Base-by-base conservation (phyloP, 106 monocot species). In the Allium sativum region DNA sequence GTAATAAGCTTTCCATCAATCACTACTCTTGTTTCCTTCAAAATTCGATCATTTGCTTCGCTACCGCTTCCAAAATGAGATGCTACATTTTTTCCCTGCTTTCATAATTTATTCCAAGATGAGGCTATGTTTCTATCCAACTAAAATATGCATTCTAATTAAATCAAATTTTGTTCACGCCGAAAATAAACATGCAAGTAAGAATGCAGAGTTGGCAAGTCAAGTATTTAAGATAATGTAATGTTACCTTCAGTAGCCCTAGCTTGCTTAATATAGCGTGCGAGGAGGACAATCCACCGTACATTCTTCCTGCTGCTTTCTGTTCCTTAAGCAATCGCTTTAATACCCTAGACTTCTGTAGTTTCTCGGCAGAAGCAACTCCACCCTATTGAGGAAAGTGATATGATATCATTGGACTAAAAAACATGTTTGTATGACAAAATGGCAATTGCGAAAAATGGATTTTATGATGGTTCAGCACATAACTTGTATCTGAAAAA, bases 1-100 rank as follows among this genome's bases (percentile, higher is more conserved):
- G 95, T 95, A n/a, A 95, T 95, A 10, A 90, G 44, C 18, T 86
- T 90, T 60, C 90, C 95, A 75, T 95, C 95, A 68, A 95, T 90
- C 57, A 95, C 70, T 9, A 90, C 79, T 53, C 59, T 75, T 42
- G 84, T 58, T 51, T 56, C 77, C 62, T 79, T 74, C 66, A 48
- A 56, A 40, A 74, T 70, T 63, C 48, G 70, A 62, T 78, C 65
- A 48, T 65, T 78, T 42, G 76, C 73, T 48, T 80, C 69, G 54
- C 45, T 58, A 42, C 61, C 48, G 41, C 71, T 46, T 15, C 72
- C 46, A 22, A 80, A 79, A 77, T 93, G 81, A 62, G 79, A 74
- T 31, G 31, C 31, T 31, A 31, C 31, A 31, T 31, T 42, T 77
- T 90, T 79, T 43, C 75, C 76, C 95, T 95, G 86, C 44, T 65